phyloP scores from a whole-genome alignment of 2,329 filamentous ascomycete genomes.

The Fusarium goolgardi region DNA sequence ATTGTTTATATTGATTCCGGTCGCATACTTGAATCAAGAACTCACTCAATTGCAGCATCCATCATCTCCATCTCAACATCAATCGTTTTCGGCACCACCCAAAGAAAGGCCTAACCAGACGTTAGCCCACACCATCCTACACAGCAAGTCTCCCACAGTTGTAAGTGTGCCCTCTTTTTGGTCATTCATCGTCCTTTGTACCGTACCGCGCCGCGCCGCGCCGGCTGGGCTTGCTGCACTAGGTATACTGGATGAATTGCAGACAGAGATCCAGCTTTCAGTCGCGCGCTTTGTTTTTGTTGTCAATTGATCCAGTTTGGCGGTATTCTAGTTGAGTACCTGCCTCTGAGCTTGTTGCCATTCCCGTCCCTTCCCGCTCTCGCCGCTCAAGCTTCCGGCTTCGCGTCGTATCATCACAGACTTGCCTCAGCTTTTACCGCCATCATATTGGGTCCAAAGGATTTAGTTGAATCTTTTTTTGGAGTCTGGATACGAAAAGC shows the following conservation, averaged over 20 bases:
- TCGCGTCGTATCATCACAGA: slow-evolving; percentile 33
- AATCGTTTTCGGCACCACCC: slow-evolving; percentile 35
- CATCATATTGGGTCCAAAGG: slow-evolving; percentile 14
- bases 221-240: slow-evolving; percentile 3
- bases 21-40: slow-evolving; percentile 27
- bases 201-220: slow-evolving; percentile 2
- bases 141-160: slow-evolving; percentile 19
- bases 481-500: slow-evolving; percentile 16
- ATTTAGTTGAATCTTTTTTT: slow-evolving; percentile 25
- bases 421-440: slow-evolving; percentile 14
- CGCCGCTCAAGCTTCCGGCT: slow-evolving; percentile 40
- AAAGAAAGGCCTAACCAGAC: slow-evolving; percentile 12
- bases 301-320: slow-evolving; percentile 21
- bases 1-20: slow-evolving; percentile 17
- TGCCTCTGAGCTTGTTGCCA: slow-evolving; percentile 38
- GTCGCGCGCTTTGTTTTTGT: slow-evolving; percentile 29
- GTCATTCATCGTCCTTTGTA: slow-evolving; percentile 31
- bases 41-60: slow-evolving; percentile 31
- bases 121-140: slow-evolving; percentile 36
- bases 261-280: slow-evolving; percentile 13
- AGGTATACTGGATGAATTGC: slow-evolving; percentile 12
- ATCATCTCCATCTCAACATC: slow-evolving; percentile 21
- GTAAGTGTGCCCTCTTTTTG: slow-evolving; percentile 31
- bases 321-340: slow-evolving; percentile 32
- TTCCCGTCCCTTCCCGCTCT: slow-evolving; percentile 46